Conservation (phyloP, 129 eudicot genomes). For the Gnaphalium uliginosum region DNA sequence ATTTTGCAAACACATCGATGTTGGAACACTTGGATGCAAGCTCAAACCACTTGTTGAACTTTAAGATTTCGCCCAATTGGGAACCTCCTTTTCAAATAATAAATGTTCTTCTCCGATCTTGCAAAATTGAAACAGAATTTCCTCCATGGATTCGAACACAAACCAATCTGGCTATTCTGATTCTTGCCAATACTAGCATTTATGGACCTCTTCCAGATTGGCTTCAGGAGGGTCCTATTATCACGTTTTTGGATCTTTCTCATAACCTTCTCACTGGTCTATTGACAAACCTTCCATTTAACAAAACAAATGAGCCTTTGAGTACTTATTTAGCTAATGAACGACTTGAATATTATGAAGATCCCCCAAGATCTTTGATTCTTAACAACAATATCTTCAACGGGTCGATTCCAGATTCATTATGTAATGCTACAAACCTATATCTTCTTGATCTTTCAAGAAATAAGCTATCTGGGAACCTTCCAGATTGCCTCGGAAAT, state of each 20-base stretch:
- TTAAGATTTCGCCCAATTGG: constrained; percentile 39
- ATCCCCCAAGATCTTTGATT: constrained; percentile 8
- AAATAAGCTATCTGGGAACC: constrained; percentile 32
- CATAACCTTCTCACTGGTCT: constrained; percentile 30
- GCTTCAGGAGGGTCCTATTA: constrained; percentile 21
- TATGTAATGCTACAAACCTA: constrained; percentile 21
- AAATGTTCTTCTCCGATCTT: constrained; percentile 17
- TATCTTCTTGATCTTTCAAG: constrained; percentile 29
- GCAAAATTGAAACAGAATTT: constrained; percentile 32
- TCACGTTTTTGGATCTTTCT: constrained; percentile 27
- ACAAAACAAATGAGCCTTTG: constrained; percentile 11
- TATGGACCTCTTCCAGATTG: constrained; percentile 39
- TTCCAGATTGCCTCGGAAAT: constrained; percentile 38
- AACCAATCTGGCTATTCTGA: constrained; percentile 11
- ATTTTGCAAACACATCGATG: constrained; percentile 31
- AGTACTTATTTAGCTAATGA: neutral
- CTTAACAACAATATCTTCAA: constrained; percentile 37
- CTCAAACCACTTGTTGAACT: constrained; percentile 22
- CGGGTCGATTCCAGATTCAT: constrained; percentile 27
- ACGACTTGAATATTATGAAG: constrained; percentile 6
- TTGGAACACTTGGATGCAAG: constrained; percentile 30
- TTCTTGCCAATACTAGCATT: constrained; percentile 31
- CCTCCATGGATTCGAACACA: constrained; percentile 46
- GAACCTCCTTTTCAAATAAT: constrained; percentile 39
- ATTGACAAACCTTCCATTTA: constrained; percentile 23